These are phyloP conservation scores for Colletotrichum endophyticum DNA, from an alignment of 2,329 filamentous ascomycete genomes.

Conservation along the genomic window DNA sequence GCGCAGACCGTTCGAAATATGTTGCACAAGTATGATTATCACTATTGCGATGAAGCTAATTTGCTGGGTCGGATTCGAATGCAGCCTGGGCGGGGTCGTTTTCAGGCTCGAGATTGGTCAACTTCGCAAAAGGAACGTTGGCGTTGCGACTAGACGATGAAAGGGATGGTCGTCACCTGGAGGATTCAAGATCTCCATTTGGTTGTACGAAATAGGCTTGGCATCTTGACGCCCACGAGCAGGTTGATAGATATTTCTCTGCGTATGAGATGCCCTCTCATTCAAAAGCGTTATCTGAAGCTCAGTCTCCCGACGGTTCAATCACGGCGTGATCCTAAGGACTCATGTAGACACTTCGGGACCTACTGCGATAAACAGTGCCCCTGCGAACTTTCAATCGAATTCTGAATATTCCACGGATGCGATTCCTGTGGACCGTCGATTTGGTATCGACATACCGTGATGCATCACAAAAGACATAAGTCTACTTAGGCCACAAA, in stretches of 20 bases:
- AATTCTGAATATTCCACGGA: not conserved
- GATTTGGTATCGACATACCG: not conserved
- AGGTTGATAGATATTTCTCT: rapidly evolving
- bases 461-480: not conserved
- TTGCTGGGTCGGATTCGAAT: not conserved
- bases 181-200: not conserved
- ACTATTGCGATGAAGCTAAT: not conserved
- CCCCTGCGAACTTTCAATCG: not conserved
- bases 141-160: not conserved
- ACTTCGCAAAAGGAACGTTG: not conserved
- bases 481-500: not conserved
- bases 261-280: not conserved
- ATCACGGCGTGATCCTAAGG: not conserved
- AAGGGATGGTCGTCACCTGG: not conserved
- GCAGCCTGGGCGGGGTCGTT: not conserved
- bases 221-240: not conserved
- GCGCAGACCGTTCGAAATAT: not conserved
- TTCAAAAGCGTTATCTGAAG: not conserved
- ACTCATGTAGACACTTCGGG: not conserved
- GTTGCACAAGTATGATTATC: no score
- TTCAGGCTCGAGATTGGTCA: not conserved
- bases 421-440: not conserved
- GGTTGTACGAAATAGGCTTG: not conserved
- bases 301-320: not conserved
- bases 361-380: not conserved